phyloP scores from a whole-genome alignment of 148 eudicot genomes.

The Heliamphora exappendiculata region DNA sequence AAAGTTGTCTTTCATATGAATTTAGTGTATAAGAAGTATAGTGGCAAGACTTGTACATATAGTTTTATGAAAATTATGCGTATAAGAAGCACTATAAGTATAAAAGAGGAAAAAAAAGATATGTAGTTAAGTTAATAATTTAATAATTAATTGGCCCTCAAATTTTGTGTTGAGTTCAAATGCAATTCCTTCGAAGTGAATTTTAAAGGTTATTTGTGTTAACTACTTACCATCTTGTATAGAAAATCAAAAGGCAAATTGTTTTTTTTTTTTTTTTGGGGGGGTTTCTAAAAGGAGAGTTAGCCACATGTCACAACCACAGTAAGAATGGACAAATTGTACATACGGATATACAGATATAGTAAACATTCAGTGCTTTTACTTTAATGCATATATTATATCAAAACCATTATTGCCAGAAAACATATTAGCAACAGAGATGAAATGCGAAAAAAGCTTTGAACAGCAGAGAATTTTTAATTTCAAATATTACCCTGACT shows the following conservation, averaged over 20 bases:
- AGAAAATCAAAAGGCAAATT: background rate
- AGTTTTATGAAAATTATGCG: background rate
- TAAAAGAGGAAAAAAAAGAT: background rate
- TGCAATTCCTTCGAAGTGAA: too few species aligned
- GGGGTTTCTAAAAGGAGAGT: background rate
- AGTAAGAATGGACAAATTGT: background rate
- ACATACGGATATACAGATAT: background rate
- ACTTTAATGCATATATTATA: background rate
- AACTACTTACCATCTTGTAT: background rate
- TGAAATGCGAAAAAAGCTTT: background rate
- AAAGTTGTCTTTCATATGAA: background rate
- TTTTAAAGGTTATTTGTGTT: background rate
- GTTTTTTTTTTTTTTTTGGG: too few species aligned
- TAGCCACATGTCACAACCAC: background rate
- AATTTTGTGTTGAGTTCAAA: background rate
- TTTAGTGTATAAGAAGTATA: background rate
- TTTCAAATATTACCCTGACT: slow-evolving; percentile 52
- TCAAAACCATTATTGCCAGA: background rate
- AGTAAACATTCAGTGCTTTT: background rate
- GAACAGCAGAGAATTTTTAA: slow-evolving; percentile 4
- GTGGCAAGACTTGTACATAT: background rate
- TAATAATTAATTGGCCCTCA: background rate
- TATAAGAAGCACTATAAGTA: background rate
- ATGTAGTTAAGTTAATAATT: background rate
- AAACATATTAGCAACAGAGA: background rate